phyloP scores from a whole-genome alignment of 495 filamentous ascomycete species.

The Lepraria neglecta region DNA sequence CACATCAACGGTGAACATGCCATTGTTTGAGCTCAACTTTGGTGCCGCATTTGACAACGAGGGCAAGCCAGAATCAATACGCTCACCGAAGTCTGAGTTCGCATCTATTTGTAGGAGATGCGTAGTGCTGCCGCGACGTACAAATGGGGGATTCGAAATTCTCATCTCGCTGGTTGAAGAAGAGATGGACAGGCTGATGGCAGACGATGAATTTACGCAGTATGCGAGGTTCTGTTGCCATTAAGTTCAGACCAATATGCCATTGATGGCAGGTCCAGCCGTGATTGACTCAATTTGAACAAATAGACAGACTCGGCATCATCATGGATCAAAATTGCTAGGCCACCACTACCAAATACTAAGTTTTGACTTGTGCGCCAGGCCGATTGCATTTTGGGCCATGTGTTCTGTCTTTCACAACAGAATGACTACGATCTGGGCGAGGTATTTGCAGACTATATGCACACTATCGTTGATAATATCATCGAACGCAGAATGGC shows the following conservation, averaged over 20 bases:
- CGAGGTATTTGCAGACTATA: neutral
- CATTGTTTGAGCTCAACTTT: slow-evolving; percentile 5
- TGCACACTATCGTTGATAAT: neutral
- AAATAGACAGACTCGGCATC: neutral
- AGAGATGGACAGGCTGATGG: neutral
- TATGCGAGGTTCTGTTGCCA: slow-evolving; percentile 3
- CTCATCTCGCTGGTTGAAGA: slow-evolving; percentile 3
- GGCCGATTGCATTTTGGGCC: neutral
- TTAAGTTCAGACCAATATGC: neutral
- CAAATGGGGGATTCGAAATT: slow-evolving; percentile 3
- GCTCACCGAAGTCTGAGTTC: slow-evolving; percentile 4
- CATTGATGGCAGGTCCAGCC: neutral
- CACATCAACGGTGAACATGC: slow-evolving; percentile 3
- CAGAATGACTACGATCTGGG: neutral
- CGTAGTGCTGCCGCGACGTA: slow-evolving; percentile 2
- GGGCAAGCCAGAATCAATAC: slow-evolving; percentile 1
- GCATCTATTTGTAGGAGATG: slow-evolving; percentile 4
- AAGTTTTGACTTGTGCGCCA: neutral
- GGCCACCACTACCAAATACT: neutral
- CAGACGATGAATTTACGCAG: neutral
- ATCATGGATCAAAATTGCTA: neutral
- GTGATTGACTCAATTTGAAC: neutral
- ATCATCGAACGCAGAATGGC: neutral
- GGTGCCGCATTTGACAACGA: neutral
- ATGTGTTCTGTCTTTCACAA: neutral